Evolutionary conservation across 495 filamentous ascomycete genomes (phyloP).

Genomic region (Tirmania nivea): DNA sequence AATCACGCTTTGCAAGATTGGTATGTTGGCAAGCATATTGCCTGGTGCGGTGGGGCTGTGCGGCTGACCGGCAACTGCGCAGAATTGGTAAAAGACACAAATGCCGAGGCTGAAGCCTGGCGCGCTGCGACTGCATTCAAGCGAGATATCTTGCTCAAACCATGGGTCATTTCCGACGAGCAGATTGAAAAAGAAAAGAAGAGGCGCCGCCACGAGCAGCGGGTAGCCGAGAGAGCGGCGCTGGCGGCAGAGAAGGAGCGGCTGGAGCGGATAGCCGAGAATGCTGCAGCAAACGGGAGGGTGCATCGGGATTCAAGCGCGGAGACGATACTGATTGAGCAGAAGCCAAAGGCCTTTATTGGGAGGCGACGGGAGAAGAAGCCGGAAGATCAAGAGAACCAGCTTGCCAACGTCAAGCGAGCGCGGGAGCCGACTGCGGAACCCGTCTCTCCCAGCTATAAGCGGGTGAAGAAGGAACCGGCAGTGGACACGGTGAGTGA

Average conservation of each 20-base stretch:
- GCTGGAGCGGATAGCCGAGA: no score
- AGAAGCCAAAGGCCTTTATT: background rate
- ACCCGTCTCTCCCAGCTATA: no score
- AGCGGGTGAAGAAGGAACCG: no score
- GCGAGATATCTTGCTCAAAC: constrained; percentile 37
- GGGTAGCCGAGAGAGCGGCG: no score
- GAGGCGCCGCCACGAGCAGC: constrained; percentile 13
- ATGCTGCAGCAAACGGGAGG: no score
- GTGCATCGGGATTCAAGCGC: no score
- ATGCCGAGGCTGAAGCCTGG: constrained; percentile 60
- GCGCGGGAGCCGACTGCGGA: no score
- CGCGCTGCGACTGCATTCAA: constrained; percentile 41
- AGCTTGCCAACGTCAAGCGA: no score
- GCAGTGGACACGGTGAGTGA: no score
- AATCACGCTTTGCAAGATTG: constrained; percentile 37
- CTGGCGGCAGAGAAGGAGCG: no score
- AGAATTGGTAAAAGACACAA: constrained; percentile 35
- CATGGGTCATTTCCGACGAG: constrained; percentile 40
- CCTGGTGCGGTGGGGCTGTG: background rate
- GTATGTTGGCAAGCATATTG: background rate
- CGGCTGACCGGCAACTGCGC: constrained; percentile 21
- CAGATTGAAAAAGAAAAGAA: constrained; percentile 33
- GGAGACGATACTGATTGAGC: no score
- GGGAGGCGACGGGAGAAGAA: background rate
- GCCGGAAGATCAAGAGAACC: background rate